Evolutionary conservation across 371 early-diverging fungal species (phyloP).

Genomic region (Mortierella sp.): DNA sequence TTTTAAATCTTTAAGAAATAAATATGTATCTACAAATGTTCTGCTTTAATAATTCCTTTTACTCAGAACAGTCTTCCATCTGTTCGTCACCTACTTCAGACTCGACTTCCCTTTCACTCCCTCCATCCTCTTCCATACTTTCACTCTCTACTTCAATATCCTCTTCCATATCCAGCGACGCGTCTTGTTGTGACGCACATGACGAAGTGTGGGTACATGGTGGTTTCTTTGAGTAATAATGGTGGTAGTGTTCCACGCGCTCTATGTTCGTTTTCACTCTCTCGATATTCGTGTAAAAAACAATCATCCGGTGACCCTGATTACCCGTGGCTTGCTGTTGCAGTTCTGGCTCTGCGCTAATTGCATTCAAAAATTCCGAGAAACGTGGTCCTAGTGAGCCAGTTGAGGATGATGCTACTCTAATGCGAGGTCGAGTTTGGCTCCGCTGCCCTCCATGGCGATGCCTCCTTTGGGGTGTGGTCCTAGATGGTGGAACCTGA

Average conservation of each 20-base stretch:
- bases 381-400: not conserved
- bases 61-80: not conserved
- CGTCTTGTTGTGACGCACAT: not conserved
- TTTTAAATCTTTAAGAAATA: no score
- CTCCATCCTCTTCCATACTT: not conserved
- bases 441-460: not conserved
- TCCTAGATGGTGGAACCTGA: not conserved
- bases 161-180: not conserved
- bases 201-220: not conserved
- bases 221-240: not conserved
- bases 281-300: not conserved
- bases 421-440: not conserved
- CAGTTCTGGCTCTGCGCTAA: not conserved
- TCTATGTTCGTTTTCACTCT: not conserved
- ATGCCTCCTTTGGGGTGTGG: not conserved
- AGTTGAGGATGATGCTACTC: not conserved
- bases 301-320: not conserved
- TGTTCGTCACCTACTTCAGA: not conserved
- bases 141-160: not conserved
- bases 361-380: not conserved
- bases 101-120: not conserved
- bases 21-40: no score
- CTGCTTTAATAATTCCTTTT: not conserved
- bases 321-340: not conserved
- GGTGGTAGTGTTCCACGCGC: not conserved